Evolutionary conservation across 1,284 basidiomycete species (phyloP).

Genomic region (Pseudozyma thailandica): DNA sequence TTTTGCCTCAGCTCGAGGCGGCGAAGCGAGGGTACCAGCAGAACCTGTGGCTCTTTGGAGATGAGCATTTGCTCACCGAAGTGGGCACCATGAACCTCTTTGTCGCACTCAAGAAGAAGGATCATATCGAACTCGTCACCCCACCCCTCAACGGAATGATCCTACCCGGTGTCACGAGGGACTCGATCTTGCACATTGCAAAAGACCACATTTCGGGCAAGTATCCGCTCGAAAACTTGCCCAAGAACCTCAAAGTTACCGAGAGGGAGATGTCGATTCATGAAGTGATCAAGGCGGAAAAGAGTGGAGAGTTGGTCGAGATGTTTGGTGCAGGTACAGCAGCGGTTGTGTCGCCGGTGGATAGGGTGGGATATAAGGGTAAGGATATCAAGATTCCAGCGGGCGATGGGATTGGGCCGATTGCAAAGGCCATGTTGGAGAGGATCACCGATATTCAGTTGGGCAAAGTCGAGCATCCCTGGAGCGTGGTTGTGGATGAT

Average conservation of each 20-base stretch:
- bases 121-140: slow-evolving; percentile 72
- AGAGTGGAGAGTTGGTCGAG: slow-evolving; percentile 81
- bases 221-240: slow-evolving; percentile 63
- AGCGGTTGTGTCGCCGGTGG: slow-evolving; percentile 73
- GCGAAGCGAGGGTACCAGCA: slow-evolving; percentile 87
- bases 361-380: slow-evolving; percentile 82
- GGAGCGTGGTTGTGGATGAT: slow-evolving; percentile 72
- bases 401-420: slow-evolving; percentile 83
- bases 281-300: slow-evolving; percentile 81
- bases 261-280: slow-evolving; percentile 90
- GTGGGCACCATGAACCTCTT: slow-evolving; percentile 96
- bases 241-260: slow-evolving; percentile 75
- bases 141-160: slow-evolving; percentile 95
- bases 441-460: slow-evolving; percentile 90
- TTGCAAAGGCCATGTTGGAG: slow-evolving; percentile 83
- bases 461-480: slow-evolving; percentile 83
- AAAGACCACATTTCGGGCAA: slow-evolving; percentile 78
- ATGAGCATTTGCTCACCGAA: slow-evolving; percentile 68
- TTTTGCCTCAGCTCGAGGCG: slow-evolving; percentile 81
- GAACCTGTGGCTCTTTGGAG: slow-evolving; percentile 86
- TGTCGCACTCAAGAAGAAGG: slow-evolving; percentile 79
- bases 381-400: slow-evolving; percentile 85
- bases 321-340: slow-evolving; percentile 88
- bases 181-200: slow-evolving; percentile 82
- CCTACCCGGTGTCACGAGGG: slow-evolving; percentile 93